A percentile compares a stretch with the other conserved stretches of the same genome.
Conservation (phyloP, 2,329 filamentous ascomycete species). For the Coniochaeta hoffmannii region DNA sequence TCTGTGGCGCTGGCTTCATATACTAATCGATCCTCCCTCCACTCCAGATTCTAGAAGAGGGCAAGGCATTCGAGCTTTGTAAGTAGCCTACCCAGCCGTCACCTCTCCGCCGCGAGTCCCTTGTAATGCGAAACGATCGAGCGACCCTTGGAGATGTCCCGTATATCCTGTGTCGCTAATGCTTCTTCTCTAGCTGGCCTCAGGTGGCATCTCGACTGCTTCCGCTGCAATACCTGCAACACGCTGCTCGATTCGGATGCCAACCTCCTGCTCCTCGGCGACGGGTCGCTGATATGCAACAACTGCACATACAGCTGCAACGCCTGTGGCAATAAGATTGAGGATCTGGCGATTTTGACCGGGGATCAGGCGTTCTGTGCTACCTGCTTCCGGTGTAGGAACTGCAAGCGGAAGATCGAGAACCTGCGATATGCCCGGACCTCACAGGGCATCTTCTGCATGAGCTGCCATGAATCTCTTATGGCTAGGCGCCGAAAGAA, state of each 20-base stretch:
- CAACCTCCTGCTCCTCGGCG: slow-evolving; percentile 91
- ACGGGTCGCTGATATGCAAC: slow-evolving; percentile 97
- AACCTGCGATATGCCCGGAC: slow-evolving; percentile 96
- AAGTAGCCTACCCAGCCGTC: slow-evolving; percentile 23
- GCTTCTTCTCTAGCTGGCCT: slow-evolving; percentile 62
- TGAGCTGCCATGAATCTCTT: slow-evolving; percentile 94
- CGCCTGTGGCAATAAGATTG: slow-evolving; percentile 94
- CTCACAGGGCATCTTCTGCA: slow-evolving; percentile 97
- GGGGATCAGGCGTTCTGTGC: slow-evolving; percentile 98
- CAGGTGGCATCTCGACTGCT: slow-evolving; percentile 98
- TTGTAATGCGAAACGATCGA: slow-evolving; percentile 17
- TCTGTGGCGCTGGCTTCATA: background rate
- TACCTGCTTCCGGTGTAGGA: slow-evolving; percentile 92
- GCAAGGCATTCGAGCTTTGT: slow-evolving; percentile 97
- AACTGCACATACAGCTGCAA: slow-evolving; percentile 99
- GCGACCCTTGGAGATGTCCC: background rate
- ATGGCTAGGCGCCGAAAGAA: slow-evolving; percentile 91
- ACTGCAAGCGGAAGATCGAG: slow-evolving; percentile 98
- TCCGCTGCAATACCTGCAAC: slow-evolving; percentile 91
- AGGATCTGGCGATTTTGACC: slow-evolving; percentile 93
- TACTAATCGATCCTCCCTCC: background rate
- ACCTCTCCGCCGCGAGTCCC: background rate
- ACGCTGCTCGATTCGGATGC: slow-evolving; percentile 97
- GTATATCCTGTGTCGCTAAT: slow-evolving; percentile 10
- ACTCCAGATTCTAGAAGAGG: slow-evolving; percentile 86